phyloP scores from a whole-genome alignment of 768 basidiomycete species.

The Mycena amicta region DNA sequence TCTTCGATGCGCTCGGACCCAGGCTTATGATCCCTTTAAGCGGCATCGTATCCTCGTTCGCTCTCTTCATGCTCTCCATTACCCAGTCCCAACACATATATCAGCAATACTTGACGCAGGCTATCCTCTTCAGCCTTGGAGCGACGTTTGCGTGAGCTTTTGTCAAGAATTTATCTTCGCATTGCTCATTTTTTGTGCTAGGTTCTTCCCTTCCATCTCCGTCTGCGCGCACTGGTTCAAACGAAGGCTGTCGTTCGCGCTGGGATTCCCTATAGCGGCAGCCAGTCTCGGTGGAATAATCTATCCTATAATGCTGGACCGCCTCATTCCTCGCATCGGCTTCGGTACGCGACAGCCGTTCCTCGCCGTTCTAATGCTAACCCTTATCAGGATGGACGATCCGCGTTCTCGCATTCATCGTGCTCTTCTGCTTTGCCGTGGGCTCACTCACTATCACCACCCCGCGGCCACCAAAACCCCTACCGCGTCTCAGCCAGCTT shows the following conservation, averaged over 20 bases:
- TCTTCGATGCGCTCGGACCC: slow-evolving; percentile 27
- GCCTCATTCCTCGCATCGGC: slow-evolving; percentile 22
- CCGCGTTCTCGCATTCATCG: slow-evolving; percentile 28
- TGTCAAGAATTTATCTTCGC: background rate
- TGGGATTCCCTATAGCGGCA: slow-evolving; percentile 36
- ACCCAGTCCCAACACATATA: slow-evolving; percentile 30
- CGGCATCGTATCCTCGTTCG: slow-evolving; percentile 24
- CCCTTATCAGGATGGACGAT: slow-evolving; percentile 31
- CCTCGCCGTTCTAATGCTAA: background rate
- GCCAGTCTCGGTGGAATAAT: slow-evolving; percentile 35
- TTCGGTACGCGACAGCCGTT: slow-evolving; percentile 16
- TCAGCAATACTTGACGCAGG: slow-evolving; percentile 32
- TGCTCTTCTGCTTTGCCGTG: slow-evolving; percentile 22
- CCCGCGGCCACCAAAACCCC: slow-evolving; percentile 27
- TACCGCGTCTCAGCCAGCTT: slow-evolving; percentile 20
- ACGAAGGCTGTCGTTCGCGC: slow-evolving; percentile 31
- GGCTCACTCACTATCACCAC: slow-evolving; percentile 28
- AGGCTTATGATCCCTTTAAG: slow-evolving; percentile 28
- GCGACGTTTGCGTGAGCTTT: slow-evolving; percentile 24
- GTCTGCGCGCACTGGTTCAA: slow-evolving; percentile 40
- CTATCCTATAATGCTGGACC: slow-evolving; percentile 30
- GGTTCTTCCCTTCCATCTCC: slow-evolving; percentile 37
- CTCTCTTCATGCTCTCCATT: slow-evolving; percentile 30
- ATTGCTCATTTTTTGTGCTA: background rate
- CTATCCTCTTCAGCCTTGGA: slow-evolving; percentile 25